A percentile compares a stretch with the other conserved stretches of the same genome.
Conservation (phyloP, 495 filamentous ascomycete genomes). For the Bacidia rubella region DNA sequence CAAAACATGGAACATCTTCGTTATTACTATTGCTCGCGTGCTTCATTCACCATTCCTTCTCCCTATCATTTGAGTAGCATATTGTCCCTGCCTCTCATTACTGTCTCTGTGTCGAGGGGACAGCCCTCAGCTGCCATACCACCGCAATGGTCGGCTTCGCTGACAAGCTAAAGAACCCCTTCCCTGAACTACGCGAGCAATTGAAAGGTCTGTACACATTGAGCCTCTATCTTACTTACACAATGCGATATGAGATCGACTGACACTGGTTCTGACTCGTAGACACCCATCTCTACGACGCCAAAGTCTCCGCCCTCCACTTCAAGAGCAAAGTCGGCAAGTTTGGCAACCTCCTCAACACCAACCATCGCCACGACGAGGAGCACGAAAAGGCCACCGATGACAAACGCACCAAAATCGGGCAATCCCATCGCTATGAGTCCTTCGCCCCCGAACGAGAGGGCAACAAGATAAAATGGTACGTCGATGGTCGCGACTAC, state of each 20-base stretch:
- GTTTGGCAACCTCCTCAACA: conserved; percentile 63
- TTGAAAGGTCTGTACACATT: conserved; percentile 1
- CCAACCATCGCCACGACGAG: conserved; percentile 90
- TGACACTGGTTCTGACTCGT: neutral
- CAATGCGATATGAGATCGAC: neutral
- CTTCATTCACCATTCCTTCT: neutral
- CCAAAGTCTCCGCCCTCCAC: conserved; percentile 36
- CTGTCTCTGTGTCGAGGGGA: too few species aligned
- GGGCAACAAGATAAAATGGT: conserved; percentile 89
- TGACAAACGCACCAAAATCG: conserved; percentile 56
- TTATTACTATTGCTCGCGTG: conserved; percentile 6
- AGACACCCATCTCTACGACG: conserved; percentile 31
- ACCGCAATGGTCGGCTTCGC: neutral
- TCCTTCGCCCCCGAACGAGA: conserved; percentile 77
- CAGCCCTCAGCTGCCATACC: neutral
- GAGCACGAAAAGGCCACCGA: conserved; percentile 78
- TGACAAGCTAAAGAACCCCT: conserved; percentile 6
- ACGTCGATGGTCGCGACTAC: conserved; percentile 87
- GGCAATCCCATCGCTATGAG: conserved; percentile 65
- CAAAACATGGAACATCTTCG: too few species aligned
- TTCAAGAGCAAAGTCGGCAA: conserved; percentile 55
- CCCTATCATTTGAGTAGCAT: neutral
- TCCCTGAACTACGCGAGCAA: conserved; percentile 5
- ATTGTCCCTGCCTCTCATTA: too few species aligned
- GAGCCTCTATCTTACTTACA: neutral